These are phyloP conservation scores for Cordyceps cateniannulata DNA, from an alignment of 2,329 filamentous ascomycete species.

Conservation along the genomic window DNA sequence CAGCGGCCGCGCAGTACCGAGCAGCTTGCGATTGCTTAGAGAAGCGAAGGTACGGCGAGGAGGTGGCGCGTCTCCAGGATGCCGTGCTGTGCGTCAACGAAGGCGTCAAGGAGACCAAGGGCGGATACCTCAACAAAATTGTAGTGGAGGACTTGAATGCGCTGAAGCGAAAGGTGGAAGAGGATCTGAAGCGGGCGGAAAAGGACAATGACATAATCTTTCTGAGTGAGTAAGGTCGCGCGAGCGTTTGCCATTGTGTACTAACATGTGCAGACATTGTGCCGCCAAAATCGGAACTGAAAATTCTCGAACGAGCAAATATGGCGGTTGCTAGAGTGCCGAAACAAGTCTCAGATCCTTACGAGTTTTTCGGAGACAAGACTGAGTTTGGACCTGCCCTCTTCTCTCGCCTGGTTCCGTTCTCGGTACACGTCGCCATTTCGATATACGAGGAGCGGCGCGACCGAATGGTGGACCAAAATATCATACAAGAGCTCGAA, in stretches of 20 bases:
- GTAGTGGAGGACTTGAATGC: constrained; percentile 78
- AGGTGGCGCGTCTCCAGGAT: constrained; percentile 80
- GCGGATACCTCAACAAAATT: constrained; percentile 68
- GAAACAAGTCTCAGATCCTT: constrained; percentile 73
- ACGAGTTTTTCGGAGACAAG: constrained; percentile 71
- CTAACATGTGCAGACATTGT: constrained; percentile 55
- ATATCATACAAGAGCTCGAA: constrained; percentile 79
- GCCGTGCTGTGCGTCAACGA: constrained; percentile 78
- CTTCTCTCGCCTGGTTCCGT: constrained; percentile 88
- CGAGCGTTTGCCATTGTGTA: constrained; percentile 15
- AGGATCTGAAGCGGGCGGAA: constrained; percentile 86
- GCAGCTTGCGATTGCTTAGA: constrained; percentile 87
- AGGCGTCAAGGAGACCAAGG: constrained; percentile 72
- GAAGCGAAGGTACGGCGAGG: constrained; percentile 91
- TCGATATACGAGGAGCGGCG: constrained; percentile 92
- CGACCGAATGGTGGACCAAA: constrained; percentile 84
- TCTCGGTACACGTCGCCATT: constrained; percentile 88
- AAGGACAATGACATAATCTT: constrained; percentile 98
- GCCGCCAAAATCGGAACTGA: constrained; percentile 81
- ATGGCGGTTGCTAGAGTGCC: constrained; percentile 81
- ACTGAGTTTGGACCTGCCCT: constrained; percentile 77
- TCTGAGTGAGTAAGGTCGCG: constrained; percentile 48
- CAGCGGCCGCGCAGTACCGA: constrained; percentile 87
- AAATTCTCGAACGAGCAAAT: constrained; percentile 74
- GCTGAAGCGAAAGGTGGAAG: constrained; percentile 73